Evolutionary conservation across 2,329 filamentous ascomycete genomes (phyloP).

Genomic region (Arthrobotrys pseudoclavata): DNA sequence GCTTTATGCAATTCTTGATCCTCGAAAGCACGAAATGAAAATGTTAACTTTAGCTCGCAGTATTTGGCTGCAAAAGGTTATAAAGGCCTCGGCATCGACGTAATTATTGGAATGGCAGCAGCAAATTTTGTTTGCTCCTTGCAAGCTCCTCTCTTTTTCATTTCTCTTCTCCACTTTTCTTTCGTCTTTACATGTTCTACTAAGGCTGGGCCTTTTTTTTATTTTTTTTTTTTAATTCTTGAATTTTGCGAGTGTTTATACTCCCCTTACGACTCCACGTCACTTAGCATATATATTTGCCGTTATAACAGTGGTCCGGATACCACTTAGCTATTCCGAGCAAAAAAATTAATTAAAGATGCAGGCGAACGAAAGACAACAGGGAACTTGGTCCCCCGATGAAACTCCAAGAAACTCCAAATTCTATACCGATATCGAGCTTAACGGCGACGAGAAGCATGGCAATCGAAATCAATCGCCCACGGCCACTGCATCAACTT

Average conservation of each 20-base stretch:
- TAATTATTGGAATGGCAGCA: conserved; percentile 26
- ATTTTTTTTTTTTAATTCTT: neutral
- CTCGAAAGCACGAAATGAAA: conserved; percentile 15
- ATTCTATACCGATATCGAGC: conserved; percentile 38
- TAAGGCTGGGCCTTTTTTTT: conserved; percentile 53
- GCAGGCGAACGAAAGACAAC: conserved; percentile 41
- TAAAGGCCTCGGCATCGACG: conserved; percentile 33
- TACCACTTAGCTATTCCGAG: conserved; percentile 1
- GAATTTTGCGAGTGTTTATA: neutral
- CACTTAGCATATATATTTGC: neutral
- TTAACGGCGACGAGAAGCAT: conserved; percentile 32
- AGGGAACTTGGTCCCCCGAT: conserved; percentile 45
- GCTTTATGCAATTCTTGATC: conserved; percentile 5
- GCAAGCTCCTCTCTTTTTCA: conserved; percentile 44
- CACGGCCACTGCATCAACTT: neutral
- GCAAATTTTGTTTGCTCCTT: conserved; percentile 32
- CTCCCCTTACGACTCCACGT: neutral
- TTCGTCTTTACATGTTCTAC: conserved; percentile 4
- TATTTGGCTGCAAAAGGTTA: conserved; percentile 37
- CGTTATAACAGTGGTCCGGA: conserved; percentile 23
- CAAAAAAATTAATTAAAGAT: conserved; percentile 27
- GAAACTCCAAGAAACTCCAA: conserved; percentile 58
- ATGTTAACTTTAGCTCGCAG: conserved; percentile 13
- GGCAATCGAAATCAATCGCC: neutral
- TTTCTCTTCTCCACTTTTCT: conserved; percentile 39